Conservation (phyloP, 1,284 basidiomycete species). For the Rhodotorula glutinis region DNA sequence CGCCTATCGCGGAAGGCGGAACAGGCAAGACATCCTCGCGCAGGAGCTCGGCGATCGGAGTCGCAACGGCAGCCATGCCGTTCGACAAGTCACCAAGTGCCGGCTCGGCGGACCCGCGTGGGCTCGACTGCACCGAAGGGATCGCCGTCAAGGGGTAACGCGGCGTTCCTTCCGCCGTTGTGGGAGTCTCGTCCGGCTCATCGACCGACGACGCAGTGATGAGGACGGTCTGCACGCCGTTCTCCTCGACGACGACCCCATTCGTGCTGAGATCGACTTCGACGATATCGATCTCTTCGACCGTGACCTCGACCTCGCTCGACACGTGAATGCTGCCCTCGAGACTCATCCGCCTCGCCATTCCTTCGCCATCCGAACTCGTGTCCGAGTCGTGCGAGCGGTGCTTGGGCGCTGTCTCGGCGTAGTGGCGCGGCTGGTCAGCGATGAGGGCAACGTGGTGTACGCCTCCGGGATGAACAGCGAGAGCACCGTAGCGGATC, state of each 20-base stretch:
- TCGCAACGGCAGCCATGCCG: background rate
- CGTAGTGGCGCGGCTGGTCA: slow-evolving; percentile 1
- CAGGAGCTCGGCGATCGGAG: background rate
- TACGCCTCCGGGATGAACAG: slow-evolving; percentile 19
- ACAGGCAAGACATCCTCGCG: background rate
- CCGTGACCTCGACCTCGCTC: slow-evolving; percentile 25
- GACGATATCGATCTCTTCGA: slow-evolving; percentile 16
- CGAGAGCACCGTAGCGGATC: slow-evolving; percentile 3
- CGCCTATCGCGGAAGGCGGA: background rate
- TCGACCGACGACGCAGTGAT: background rate
- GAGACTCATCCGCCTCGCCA: slow-evolving; percentile 28
- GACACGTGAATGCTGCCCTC: slow-evolving; percentile 30
- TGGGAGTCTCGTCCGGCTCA: background rate
- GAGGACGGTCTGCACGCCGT: background rate
- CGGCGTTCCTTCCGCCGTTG: slow-evolving; percentile 1
- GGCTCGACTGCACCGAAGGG: background rate
- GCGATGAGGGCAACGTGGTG: slow-evolving; percentile 19
- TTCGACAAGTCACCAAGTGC: slow-evolving; percentile 1
- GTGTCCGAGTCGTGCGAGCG: background rate
- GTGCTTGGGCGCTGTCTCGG: background rate
- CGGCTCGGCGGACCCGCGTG: background rate
- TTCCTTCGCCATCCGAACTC: background rate
- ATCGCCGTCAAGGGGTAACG: background rate
- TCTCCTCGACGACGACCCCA: background rate
- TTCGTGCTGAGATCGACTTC: background rate